Conservation (phyloP, 2,329 filamentous ascomycete species). For the Coniochaeta ligniaria region DNA sequence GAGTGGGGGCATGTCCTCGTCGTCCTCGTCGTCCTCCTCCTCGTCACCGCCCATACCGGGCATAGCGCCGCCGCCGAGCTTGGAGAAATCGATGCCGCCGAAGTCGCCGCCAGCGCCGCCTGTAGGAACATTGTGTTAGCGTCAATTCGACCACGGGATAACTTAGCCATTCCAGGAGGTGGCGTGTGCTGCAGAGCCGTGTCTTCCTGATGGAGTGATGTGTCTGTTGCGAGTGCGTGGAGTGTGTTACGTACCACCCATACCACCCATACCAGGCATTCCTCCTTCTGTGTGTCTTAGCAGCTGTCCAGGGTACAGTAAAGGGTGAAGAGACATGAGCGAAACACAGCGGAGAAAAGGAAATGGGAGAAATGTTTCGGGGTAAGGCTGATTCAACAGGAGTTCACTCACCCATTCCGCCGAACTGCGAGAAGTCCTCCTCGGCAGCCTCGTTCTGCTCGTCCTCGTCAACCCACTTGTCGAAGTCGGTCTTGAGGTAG, state of each 20-base stretch:
- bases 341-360: conserved; percentile 4
- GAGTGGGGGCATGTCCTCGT: conserved; percentile 81
- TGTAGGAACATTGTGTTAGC: conserved; percentile 6
- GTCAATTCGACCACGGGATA: conserved; percentile 6
- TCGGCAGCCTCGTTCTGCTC: conserved; percentile 89
- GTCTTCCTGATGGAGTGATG: not conserved
- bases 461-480: conserved; percentile 99
- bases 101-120: conserved; percentile 55
- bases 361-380: not conserved
- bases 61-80: conserved; percentile 60
- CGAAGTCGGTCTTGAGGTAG: conserved; percentile 97
- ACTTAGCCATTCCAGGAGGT: not conserved
- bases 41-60: conserved; percentile 32
- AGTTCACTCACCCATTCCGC: conserved; percentile 50
- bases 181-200: not conserved
- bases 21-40: conserved; percentile 48
- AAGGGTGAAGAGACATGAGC: not conserved
- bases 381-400: not conserved
- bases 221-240: not conserved
- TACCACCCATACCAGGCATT: conserved; percentile 42
- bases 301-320: not conserved
- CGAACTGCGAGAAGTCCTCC: conserved; percentile 63
- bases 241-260: conserved; percentile 22
- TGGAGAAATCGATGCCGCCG: conserved; percentile 88
- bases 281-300: conserved; percentile 32